Percentiles rank a stretch among this genome's conserved stretches.
phyloP scores from a whole-genome alignment of 2,329 filamentous ascomycete genomes.

The Drechslerella dactyloides region DNA sequence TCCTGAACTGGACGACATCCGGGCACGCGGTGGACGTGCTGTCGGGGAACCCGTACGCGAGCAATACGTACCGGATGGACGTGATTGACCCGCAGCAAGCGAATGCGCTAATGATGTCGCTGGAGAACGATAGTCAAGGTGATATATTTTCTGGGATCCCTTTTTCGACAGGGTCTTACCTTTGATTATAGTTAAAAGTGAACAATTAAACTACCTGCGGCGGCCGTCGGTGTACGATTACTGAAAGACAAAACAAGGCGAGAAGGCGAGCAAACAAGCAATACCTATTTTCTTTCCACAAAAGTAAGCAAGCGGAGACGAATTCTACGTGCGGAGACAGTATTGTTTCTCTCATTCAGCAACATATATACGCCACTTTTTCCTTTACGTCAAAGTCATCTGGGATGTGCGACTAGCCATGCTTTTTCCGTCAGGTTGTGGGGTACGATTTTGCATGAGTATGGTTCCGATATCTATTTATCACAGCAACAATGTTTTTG shows the following conservation, averaged over 20 bases:
- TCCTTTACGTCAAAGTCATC: too few species aligned
- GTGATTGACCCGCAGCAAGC: conserved; percentile 45
- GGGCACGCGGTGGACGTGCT: conserved; percentile 39
- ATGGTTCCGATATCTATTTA: too few species aligned
- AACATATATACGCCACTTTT: too few species aligned
- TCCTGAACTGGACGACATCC: conserved; percentile 37
- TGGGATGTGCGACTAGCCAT: too few species aligned
- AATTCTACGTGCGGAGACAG: too few species aligned
- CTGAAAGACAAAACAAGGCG: conserved; percentile 41
- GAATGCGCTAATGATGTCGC: conserved; percentile 49
- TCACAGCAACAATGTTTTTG: conserved; percentile 26
- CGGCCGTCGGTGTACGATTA: conserved; percentile 51
- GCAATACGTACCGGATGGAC: conserved; percentile 49
- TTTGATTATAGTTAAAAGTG: conserved; percentile 52
- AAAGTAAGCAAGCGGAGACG: too few species aligned
- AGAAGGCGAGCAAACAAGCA: conserved; percentile 1
- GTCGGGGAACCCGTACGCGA: conserved; percentile 42
- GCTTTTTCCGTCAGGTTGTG: too few species aligned
- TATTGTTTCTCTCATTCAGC: too few species aligned
- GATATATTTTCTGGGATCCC: conserved; percentile 52
- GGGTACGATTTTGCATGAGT: too few species aligned
- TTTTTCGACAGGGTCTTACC: conserved; percentile 51
- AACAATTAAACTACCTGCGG: conserved; percentile 49
- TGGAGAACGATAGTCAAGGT: conserved; percentile 51
- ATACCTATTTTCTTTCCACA: too few species aligned